Percentiles rank a stretch among this genome's conserved stretches.
Conservation (phyloP, 441 rosid species). For the Adansonia gregorii region DNA sequence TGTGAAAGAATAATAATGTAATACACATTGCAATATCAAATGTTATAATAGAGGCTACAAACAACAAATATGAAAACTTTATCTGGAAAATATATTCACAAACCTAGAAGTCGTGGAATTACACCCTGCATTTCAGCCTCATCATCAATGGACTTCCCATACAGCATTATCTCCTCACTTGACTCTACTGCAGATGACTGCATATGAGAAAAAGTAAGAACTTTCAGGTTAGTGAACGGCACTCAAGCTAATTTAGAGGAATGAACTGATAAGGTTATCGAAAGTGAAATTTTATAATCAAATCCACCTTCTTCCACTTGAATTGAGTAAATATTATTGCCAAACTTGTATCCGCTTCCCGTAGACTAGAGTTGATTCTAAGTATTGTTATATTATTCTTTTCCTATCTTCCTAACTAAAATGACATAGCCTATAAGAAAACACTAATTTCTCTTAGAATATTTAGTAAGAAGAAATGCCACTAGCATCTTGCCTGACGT, state of each 20-base stretch:
- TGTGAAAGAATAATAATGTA: not conserved
- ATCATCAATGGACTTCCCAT: constrained; percentile 78
- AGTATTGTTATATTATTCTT: not conserved
- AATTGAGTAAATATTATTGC: constrained; percentile 2
- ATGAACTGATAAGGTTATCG: not conserved
- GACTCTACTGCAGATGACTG: constrained; percentile 82
- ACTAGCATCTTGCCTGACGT: not conserved
- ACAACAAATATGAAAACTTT: not conserved
- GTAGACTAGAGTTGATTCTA: not conserved
- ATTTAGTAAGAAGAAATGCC: constrained; percentile 9
- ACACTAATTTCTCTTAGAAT: not conserved
- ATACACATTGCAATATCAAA: not conserved
- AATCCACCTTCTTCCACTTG: not conserved
- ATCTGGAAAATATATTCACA: constrained; percentile 22
- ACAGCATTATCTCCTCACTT: constrained; percentile 77
- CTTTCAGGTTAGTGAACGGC: constrained; percentile 11
- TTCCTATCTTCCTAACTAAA: constrained; percentile 3
- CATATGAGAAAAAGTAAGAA: constrained; percentile 21
- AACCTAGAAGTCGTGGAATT: constrained; percentile 89
- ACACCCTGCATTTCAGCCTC: constrained; percentile 57
- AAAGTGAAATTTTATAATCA: not conserved
- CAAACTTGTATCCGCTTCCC: not conserved
- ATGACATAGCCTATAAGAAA: not conserved
- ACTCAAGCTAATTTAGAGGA: not conserved
- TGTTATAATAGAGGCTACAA: not conserved